Base-by-base conservation (phyloP, 106 monocot genomes). In the Allium sativum region DNA sequence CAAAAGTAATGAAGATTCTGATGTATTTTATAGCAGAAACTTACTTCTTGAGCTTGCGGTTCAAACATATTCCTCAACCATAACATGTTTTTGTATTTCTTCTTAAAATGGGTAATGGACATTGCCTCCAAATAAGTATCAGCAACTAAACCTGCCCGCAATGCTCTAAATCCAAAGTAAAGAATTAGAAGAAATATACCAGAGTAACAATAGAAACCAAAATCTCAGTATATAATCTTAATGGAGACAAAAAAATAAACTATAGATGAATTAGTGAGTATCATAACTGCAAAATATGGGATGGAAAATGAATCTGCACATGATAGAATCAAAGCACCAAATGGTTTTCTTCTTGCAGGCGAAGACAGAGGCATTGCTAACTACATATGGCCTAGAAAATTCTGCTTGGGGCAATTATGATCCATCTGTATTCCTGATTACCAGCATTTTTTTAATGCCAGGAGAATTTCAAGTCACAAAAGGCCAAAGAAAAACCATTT, bases 31-130 rank as follows among this genome's bases (percentile, higher is more conserved):
- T n/a, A n/a, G n/a, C n/a, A n/a, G n/a, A n/a, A n/a, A n/a, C n/a
- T n/a, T n/a, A n/a, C n/a, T n/a, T n/a, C n/a, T n/a, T n/a, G n/a
- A n/a, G n/a, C n/a, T n/a, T n/a, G n/a, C n/a, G n/a, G n/a, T n/a
- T n/a, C n/a, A n/a, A n/a, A n/a, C n/a, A n/a, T n/a, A n/a, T n/a
- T n/a, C n/a, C n/a, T n/a, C n/a, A n/a, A n/a, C n/a, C n/a, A n/a
- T n/a, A n/a, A n/a, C n/a, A n/a, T n/a, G n/a, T 96, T 90, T 80
- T 90, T 86, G 62, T 96, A 96, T 90, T 90, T 96, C 82, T 96
- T 96, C 87, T 96, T 96, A 67, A 90, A 96, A 72, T 96, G 95
- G 18, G 80, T 84, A 45, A 91, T 62, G 21, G 95, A 90, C 90
- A 91, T 96, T 54, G 82, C 77, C 58, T 96, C 95, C 71, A 96